Base-by-base conservation (phyloP, 1,284 basidiomycete species). In the Ceratobasidium sp. region DNA sequence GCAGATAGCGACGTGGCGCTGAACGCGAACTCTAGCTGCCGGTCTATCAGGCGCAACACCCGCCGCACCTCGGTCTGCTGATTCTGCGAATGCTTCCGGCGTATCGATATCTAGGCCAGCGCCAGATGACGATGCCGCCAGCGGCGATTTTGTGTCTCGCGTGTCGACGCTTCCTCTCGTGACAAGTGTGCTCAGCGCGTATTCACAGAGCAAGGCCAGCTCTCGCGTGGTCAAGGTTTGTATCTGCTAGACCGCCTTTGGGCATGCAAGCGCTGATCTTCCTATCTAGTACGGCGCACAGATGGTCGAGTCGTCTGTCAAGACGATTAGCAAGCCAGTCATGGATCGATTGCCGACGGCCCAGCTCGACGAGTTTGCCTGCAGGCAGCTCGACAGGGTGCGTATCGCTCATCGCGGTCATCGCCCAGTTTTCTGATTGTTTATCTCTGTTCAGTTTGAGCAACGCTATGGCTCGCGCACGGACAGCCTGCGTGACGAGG, bases 321-420 rank as follows among this genome's bases (percentile, higher is more conserved):
- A 92, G 83, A 88, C 91, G 37, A 91, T 96, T 68, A 95, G 94
- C 13, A 87, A 90, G 10, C 94, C 95, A n/a, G 94, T 96, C 65
- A 92, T 95, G 76, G 90, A 92, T 78, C 89, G 92, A 58, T 86
- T 96, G 0, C 93, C 89, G 54, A 91, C 89, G 74, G 90, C 90
- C 77, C 91, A 92, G 81, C 85, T 95, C n/a, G 95, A 96, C 80
- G 93, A 94, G 78, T 96, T 96, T 83, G 95, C 94, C 1, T 94
- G 92, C 81, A 88, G 93, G 71, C 94, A 96, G 82, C 87, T 96
- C 60, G 94, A 96, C 83, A 87, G 90, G 81, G 90, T 94, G 79
- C 80, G 90, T 77, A 39, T 49, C 58, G 65, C 61, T 60, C 79
- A 79, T 80, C 51, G 56, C 56, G 61, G 76, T 79, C 67, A 76